A percentile compares a stretch with the other conserved stretches of the same genome.
These are phyloP conservation scores for Filobasidium uniguttulatum DNA, from an alignment of 1,284 basidiomycete species.

Conservation along the genomic window DNA sequence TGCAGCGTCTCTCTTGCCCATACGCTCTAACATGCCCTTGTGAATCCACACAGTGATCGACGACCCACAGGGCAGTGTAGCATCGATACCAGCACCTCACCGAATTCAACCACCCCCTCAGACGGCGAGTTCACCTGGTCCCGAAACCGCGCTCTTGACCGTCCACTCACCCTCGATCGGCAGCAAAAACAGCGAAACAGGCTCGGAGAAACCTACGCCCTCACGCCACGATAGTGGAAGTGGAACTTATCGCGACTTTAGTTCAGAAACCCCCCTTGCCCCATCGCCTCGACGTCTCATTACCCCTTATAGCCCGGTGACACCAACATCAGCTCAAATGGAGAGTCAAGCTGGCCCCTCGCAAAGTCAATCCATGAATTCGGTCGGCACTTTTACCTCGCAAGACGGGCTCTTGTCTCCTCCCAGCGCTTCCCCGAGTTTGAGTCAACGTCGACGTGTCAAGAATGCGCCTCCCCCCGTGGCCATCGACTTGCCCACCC, in stretches of 20 bases:
- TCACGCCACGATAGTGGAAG: neutral
- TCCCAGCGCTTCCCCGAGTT: constrained; percentile 22
- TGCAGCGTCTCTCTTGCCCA: no score
- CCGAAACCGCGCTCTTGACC: constrained; percentile 29
- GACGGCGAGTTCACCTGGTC: constrained; percentile 23
- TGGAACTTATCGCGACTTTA: constrained; percentile 8
- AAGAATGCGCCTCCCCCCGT: constrained; percentile 17
- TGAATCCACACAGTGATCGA: constrained; percentile 2
- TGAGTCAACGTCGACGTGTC: neutral
- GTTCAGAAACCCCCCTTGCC: constrained; percentile 13
- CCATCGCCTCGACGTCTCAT: constrained; percentile 25
- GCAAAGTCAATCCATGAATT: neutral
- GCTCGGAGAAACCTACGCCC: neutral
- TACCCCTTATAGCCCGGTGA: constrained; percentile 19
- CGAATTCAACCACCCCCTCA: constrained; percentile 20
- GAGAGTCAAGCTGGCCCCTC: neutral
- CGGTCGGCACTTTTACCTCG: constrained; percentile 13
- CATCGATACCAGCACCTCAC: constrained; percentile 15
- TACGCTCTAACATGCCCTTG: no score
- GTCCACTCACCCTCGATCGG: constrained; percentile 22
- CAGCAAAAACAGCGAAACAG: neutral
- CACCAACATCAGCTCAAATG: neutral
- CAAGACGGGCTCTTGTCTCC: constrained; percentile 23
- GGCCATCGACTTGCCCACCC: constrained; percentile 34
- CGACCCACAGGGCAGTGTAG: constrained; percentile 14